These are phyloP conservation scores for Synchytrium microbalum DNA, from an alignment of 371 early-diverging fungal species.

Conservation along the genomic window DNA sequence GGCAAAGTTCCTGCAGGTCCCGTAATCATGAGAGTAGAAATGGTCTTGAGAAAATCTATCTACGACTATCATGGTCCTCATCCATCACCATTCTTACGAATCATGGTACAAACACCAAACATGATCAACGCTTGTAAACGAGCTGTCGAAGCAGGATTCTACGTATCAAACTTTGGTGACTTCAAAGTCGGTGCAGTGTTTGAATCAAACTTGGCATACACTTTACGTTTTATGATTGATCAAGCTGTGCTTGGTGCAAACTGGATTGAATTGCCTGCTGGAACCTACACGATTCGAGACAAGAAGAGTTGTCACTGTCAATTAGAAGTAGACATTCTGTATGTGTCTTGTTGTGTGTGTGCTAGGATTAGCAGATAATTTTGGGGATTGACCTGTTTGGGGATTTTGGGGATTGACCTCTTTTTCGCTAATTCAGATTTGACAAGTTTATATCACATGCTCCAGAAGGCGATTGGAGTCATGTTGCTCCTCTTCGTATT, in stretches of 20 bases:
- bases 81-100: conserved; percentile 26
- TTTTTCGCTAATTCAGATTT: conserved; percentile 32
- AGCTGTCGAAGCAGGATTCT: conserved; percentile 20
- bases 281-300: conserved; percentile 48
- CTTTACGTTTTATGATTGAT: conserved; percentile 98
- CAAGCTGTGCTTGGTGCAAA: conserved; percentile 72
- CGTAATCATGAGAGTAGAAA: conserved; percentile 11
- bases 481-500: conserved; percentile 93
- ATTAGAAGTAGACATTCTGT: conserved; percentile 69
- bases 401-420: background rate
- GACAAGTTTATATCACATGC: conserved; percentile 74
- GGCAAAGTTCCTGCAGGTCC: background rate
- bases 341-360: conserved; percentile 15
- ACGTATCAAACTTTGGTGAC: conserved; percentile 39
- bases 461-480: conserved; percentile 86
- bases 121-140: conserved; percentile 20
- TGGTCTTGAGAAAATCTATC: conserved; percentile 27
- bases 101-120: conserved; percentile 22
- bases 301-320: conserved; percentile 60
- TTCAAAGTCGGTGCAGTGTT: conserved; percentile 55
- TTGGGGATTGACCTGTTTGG: no score
- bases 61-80: conserved; percentile 34
- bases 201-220: conserved; percentile 89
- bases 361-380: no score
- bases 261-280: conserved; percentile 86